Evolutionary conservation across 768 basidiomycete species (phyloP), one percentile per base, ranked within the genome.

Genomic region (Macrolepiota albuminosa): DNA sequence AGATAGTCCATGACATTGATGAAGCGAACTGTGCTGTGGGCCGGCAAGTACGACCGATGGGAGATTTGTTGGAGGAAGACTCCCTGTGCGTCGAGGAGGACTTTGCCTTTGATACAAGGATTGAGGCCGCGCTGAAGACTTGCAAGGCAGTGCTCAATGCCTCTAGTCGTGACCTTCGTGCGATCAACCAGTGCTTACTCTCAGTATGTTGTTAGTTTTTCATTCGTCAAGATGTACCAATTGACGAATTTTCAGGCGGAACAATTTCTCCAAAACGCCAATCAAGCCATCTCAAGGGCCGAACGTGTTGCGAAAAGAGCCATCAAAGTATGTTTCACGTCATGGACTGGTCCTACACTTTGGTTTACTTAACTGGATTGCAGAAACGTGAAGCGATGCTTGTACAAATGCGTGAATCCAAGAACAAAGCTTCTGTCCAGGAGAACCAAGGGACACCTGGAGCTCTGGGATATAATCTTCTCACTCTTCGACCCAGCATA

Each of bases 251-350:
- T 51, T 36, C 59, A 87, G 84, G 82, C 83, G 16, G 82, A 86
- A 51, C 76, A 85, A 61, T 80, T 83, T 66, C 77, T 86, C 57
- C 71, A 78, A 33, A 72, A 79, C 31, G 80, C 84, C 21, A 76
- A 78, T 61, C 82, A 82, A 56, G 83, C 80, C n/a, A 78, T 87
- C 33, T 74, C 77, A 36, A 78, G 85, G 55, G 78, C 81, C 4
- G 86, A 86, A 59, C 76, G 82, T 33, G 77, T 87, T 11, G 76
- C 84, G 26, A 80, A 77, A 58, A 75, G 81, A 58, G 83, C 81
- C 16, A 67, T 88, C 57, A 80, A 82, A 73, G 87, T 84, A 62
- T 58, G 78, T 54, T 66, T 16, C 34, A 37, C 37, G 46, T 57
- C 65, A 45, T 56, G 21, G 3, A 13, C 42, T 49, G 14, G 9